Conservation (phyloP, 108 stramenopile species). For the Stephanodiscus minutulus region DNA sequence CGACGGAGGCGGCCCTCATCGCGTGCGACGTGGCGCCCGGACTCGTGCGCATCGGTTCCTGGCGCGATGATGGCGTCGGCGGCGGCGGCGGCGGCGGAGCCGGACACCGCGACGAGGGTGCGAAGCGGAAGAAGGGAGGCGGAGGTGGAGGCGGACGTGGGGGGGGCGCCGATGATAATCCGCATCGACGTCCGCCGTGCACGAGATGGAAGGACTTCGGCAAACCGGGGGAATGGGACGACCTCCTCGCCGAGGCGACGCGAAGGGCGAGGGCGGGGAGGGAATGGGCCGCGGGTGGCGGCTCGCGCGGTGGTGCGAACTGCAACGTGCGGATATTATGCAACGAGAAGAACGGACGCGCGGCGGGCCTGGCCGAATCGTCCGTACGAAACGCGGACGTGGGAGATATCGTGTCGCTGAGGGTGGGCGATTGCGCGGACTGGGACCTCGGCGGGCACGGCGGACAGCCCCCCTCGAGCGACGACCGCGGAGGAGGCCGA, state of each 20-base stretch:
- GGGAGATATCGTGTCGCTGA: slow-evolving; percentile 44
- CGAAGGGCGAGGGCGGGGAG: slow-evolving; percentile 57
- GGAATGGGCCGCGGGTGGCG: slow-evolving; percentile 38
- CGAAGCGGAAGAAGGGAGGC: too few species aligned
- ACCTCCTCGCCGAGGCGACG: slow-evolving; percentile 66
- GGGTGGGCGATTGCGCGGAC: slow-evolving; percentile 69
- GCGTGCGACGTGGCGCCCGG: slow-evolving; percentile 82
- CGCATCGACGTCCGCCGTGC: slow-evolving; percentile 63
- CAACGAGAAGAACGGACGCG: slow-evolving; percentile 53
- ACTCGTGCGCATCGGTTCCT: slow-evolving; percentile 59
- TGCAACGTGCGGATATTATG: slow-evolving; percentile 45
- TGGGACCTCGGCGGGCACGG: slow-evolving; percentile 46
- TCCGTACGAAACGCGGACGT: slow-evolving; percentile 61
- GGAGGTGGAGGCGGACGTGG: too few species aligned
- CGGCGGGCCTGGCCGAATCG: slow-evolving; percentile 34
- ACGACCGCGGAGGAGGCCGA: too few species aligned
- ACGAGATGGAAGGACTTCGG: slow-evolving; percentile 69
- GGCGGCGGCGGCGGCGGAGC: not conserved
- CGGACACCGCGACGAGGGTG: not conserved
- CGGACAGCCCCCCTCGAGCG: too few species aligned
- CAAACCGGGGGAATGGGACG: slow-evolving; percentile 55
- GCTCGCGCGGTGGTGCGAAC: not conserved
- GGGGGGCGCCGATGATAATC: slow-evolving; percentile 20
- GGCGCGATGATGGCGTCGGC: slow-evolving; percentile 26
- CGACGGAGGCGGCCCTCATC: slow-evolving; percentile 78